phyloP scores from a whole-genome alignment of 2,329 filamentous ascomycete genomes.

The Claviceps cyperi region DNA sequence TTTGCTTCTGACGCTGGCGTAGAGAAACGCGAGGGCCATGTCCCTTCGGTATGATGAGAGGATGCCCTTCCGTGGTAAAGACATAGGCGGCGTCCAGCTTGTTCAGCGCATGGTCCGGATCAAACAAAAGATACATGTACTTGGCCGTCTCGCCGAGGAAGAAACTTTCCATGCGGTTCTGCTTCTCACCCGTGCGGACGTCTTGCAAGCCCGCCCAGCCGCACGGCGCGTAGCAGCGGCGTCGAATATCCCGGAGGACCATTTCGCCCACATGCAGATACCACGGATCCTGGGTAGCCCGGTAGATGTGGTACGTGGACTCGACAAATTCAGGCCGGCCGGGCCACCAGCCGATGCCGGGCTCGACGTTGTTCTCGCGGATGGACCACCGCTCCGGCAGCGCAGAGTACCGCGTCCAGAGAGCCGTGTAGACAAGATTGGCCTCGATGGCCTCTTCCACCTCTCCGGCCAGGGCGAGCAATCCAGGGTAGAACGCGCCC shows the following conservation, averaged over 20 bases:
- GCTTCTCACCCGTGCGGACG: slow-evolving; percentile 69
- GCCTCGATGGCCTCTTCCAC: slow-evolving; percentile 82
- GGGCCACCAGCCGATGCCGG: slow-evolving; percentile 85
- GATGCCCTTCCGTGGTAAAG: slow-evolving; percentile 93
- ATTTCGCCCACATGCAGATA: slow-evolving; percentile 94
- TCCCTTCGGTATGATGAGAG: slow-evolving; percentile 57
- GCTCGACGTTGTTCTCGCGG: slow-evolving; percentile 68
- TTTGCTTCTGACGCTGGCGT: slow-evolving; percentile 8
- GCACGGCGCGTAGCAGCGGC: slow-evolving; percentile 78
- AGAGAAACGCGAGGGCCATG: no score
- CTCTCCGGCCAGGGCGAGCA: slow-evolving; percentile 75
- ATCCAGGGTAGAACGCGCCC: slow-evolving; percentile 85
- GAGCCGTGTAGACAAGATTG: slow-evolving; percentile 76
- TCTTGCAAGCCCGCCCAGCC: slow-evolving; percentile 87
- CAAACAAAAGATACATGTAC: slow-evolving; percentile 86
- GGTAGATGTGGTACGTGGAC: slow-evolving; percentile 91
- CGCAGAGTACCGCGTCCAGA: slow-evolving; percentile 92
- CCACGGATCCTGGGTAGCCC: slow-evolving; percentile 87
- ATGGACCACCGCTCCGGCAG: slow-evolving; percentile 91
- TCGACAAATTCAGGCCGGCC: slow-evolving; percentile 94
- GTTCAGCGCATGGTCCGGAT: slow-evolving; percentile 75
- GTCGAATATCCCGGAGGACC: slow-evolving; percentile 75
- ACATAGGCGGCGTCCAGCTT: slow-evolving; percentile 75
- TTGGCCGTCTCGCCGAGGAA: slow-evolving; percentile 94
- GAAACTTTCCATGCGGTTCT: slow-evolving; percentile 97